Evolutionary conservation across 2,329 filamentous ascomycete genomes (phyloP), one percentile per base, ranked within the genome.

Genomic region (Fusarium lyarnte): DNA sequence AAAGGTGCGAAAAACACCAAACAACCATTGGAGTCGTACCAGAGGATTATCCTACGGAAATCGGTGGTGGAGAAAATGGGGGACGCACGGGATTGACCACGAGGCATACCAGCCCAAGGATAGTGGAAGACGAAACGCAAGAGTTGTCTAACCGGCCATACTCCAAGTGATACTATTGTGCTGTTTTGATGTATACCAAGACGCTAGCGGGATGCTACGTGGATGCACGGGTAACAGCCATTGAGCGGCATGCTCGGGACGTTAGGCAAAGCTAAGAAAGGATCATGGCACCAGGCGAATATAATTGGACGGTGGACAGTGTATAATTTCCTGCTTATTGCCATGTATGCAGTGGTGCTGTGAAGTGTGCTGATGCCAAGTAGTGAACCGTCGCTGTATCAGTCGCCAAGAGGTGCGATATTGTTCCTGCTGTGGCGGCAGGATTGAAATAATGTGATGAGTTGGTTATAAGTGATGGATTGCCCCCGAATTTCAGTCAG

Each of bases 1-100:
- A 9, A 63, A 42, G 21, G 51, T 51, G 3, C 19, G 64, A 5
- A 63, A 47, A 10, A 6, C 38, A 12, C 64, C 66, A 8, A 53
- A 69, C 1, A 69, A 69, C 19, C 58, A 69, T 3, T 69, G 66
- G 66, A 27, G 47, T 5, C 4, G 16, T 6, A 42, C 5, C 4
- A 58, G 51, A 5, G 64, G 66, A 3, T 0, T n/a, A 4, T 69
- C 64, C 1, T 69, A 69, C 3, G 66, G 66, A 14, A 19, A 33
- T 11, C 58, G 66, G 0, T 69, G 66, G 66, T 69, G 66, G 66
- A 19, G 29, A 7, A 69, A 39, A 69, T 69, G 66, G 66, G 66
- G 66, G 3, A 69, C 66, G 0, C 25, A 43, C 4, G 42, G 27
- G 2, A 19, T 69, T 10, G 45, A 64, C 11, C 25, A 33, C 5